Conservation (phyloP, 1,284 basidiomycete species). For the Fomitopsis pinicola region DNA sequence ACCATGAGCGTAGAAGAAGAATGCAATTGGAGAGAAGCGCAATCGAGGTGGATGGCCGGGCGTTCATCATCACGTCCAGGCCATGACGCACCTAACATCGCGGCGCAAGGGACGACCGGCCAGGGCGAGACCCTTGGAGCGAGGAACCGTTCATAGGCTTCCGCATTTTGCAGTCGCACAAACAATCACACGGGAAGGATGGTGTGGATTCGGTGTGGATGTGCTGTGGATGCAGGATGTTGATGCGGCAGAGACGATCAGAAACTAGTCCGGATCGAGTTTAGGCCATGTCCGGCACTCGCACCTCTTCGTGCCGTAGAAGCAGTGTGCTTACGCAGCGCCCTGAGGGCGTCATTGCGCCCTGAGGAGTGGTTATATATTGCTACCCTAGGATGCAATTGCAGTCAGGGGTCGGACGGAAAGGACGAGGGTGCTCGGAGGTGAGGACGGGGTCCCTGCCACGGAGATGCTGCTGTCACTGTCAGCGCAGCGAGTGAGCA, state of each 20-base stretch:
- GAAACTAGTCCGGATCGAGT: conserved; percentile 2
- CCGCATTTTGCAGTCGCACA: background rate
- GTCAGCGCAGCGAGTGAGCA: background rate
- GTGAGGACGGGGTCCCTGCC: background rate
- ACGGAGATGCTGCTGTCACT: background rate
- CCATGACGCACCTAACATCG: conserved; percentile 1
- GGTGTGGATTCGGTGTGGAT: conserved; percentile 2
- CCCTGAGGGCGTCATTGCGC: background rate
- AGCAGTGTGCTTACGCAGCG: conserved; percentile 4
- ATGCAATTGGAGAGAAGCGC: background rate
- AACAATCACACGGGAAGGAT: conserved; percentile 5
- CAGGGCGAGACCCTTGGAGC: background rate
- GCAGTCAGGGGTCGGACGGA: background rate
- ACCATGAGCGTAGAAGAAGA: background rate
- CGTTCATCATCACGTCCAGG: background rate
- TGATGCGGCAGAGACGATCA: background rate
- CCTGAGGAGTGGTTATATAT: background rate
- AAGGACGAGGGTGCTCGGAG: background rate
- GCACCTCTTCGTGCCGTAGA: background rate
- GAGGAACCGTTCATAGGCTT: background rate
- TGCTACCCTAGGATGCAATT: background rate
- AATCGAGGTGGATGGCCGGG: background rate
- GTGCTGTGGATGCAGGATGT: background rate
- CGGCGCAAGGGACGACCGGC: conserved; percentile 2
- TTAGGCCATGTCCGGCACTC: background rate